Percentiles rank a stretch among this genome's conserved stretches.
phyloP scores from a whole-genome alignment of 371 early-diverging fungal genomes.

The Circinella umbellata region DNA sequence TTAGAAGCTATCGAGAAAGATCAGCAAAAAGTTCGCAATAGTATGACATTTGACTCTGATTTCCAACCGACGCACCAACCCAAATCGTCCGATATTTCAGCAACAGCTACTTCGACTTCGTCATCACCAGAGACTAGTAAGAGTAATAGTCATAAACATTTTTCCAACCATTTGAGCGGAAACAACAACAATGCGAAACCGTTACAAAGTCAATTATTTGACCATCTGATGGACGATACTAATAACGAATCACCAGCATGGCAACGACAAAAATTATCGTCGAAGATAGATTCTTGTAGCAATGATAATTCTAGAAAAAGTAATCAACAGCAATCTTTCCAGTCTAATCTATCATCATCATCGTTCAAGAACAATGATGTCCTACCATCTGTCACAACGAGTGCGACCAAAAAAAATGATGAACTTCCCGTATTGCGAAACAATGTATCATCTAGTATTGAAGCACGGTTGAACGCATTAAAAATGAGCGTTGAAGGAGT shows the following conservation, averaged over 20 bases:
- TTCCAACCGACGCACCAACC: slow-evolving; percentile 11
- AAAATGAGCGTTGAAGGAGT: slow-evolving; percentile 24
- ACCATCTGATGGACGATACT: slow-evolving; percentile 4
- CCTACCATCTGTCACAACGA: not conserved
- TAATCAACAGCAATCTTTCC: too few species aligned
- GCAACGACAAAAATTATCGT: not conserved
- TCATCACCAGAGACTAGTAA: not conserved
- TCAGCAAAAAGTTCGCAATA: slow-evolving; percentile 6
- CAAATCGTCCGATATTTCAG: not conserved
- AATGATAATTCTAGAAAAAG: not conserved
- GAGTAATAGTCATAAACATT: not conserved
- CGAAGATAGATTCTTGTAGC: not conserved
- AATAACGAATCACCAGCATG: slow-evolving; percentile 11
- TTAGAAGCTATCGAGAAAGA: not conserved
- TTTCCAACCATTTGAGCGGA: not conserved
- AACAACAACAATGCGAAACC: not conserved
- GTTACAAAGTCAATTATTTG: slow-evolving; percentile 9
- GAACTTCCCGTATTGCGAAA: slow-evolving; percentile 9
- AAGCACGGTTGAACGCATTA: slow-evolving; percentile 35
- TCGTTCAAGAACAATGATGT: not conserved
- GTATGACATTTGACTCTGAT: slow-evolving; percentile 31
- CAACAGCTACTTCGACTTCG: not conserved
- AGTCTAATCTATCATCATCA: not conserved
- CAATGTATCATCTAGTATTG: slow-evolving; percentile 38
- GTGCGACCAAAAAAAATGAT: not conserved